Conservation (phyloP, 2,329 filamentous ascomycete genomes). For the Calonectria pseudoreteaudii region DNA sequence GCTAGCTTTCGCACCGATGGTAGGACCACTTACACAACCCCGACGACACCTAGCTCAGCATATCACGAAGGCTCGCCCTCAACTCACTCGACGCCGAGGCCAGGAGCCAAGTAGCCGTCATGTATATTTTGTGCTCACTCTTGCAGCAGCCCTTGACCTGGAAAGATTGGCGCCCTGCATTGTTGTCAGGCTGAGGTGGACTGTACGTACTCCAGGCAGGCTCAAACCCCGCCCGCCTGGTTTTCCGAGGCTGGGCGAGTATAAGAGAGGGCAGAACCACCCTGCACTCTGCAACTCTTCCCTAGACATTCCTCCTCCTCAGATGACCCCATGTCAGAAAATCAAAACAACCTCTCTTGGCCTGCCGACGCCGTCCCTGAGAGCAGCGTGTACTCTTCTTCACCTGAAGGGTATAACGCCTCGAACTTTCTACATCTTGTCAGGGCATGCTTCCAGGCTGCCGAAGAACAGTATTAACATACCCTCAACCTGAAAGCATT, state of each 20-base stretch:
- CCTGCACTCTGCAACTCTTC: background rate
- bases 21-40: background rate
- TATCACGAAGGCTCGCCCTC: background rate
- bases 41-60: background rate
- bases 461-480: background rate
- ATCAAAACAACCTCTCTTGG: background rate
- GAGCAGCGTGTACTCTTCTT: background rate
- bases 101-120: background rate
- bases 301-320: background rate
- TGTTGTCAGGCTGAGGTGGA: background rate
- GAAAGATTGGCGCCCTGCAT: background rate
- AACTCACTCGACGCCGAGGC: background rate
- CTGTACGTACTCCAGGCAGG: background rate
- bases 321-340: background rate
- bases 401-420: too few species aligned
- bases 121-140: background rate
- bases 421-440: background rate
- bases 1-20: background rate
- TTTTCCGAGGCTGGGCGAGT: background rate
- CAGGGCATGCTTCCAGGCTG: too few species aligned
- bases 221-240: background rate
- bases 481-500: background rate
- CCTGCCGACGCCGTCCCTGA: background rate
- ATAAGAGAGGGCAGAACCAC: background rate
- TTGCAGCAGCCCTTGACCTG: background rate